phyloP scores from a whole-genome alignment of 495 filamentous ascomycete species.

The Daldinia concentrica region DNA sequence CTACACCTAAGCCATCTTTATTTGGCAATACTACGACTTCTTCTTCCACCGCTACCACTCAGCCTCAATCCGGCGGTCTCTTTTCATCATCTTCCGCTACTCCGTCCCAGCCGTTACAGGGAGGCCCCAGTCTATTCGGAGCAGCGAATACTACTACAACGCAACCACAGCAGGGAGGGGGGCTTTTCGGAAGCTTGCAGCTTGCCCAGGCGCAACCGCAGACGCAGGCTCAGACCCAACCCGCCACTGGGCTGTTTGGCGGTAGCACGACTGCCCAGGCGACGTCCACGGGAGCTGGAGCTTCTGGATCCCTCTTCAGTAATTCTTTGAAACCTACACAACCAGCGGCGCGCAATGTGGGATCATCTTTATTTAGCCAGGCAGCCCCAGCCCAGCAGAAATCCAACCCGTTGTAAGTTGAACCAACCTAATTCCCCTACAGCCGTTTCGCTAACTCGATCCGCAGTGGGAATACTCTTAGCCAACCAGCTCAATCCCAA shows the following conservation, averaged over 20 bases:
- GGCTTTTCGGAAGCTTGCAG: slow-evolving; percentile 39
- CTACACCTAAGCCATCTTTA: slow-evolving; percentile 58
- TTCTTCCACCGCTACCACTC: slow-evolving; percentile 38
- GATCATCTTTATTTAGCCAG: slow-evolving; percentile 43
- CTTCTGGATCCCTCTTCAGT: slow-evolving; percentile 48
- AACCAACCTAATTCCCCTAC: not conserved
- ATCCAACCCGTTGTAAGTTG: slow-evolving; percentile 63
- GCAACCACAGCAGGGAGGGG: slow-evolving; percentile 45
- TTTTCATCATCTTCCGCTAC: slow-evolving; percentile 36
- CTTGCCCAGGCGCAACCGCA: slow-evolving; percentile 33
- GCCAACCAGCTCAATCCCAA: slow-evolving; percentile 46
- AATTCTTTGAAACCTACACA: slow-evolving; percentile 30
- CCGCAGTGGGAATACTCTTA: slow-evolving; percentile 32
- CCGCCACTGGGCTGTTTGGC: slow-evolving; percentile 60
- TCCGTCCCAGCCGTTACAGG: slow-evolving; percentile 42
- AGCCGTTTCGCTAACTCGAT: slow-evolving; percentile 28
- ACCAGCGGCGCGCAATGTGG: slow-evolving; percentile 30
- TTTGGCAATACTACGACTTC: slow-evolving; percentile 59
- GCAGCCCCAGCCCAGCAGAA: slow-evolving; percentile 35
- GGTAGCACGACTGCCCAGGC: slow-evolving; percentile 48
- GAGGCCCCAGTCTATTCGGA: slow-evolving; percentile 33
- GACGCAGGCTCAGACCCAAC: slow-evolving; percentile 42
- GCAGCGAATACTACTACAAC: slow-evolving; percentile 37
- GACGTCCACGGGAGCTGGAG: slow-evolving; percentile 40
- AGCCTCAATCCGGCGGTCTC: slow-evolving; percentile 52